Evolutionary conservation across 169 alveolate genomes (phyloP).

Genomic region (Perkinsus marinus): DNA sequence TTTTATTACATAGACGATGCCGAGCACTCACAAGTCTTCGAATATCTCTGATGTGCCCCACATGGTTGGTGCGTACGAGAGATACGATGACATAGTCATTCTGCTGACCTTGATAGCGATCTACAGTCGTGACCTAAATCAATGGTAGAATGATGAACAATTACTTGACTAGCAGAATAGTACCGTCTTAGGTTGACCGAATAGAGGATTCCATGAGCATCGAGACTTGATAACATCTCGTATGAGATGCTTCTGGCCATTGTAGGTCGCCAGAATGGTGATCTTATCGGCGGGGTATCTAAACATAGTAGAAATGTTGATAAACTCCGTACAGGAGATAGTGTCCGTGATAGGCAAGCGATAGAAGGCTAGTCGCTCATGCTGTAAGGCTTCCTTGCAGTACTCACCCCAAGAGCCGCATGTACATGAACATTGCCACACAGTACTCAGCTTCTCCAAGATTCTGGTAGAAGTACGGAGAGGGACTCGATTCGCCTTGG

Average conservation of each 20-base stretch:
- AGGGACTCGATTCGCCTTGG: constrained; percentile 65
- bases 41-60: constrained; percentile 77
- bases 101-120: constrained; percentile 77
- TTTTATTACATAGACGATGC: background rate
- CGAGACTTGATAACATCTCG: constrained; percentile 54
- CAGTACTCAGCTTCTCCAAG: constrained; percentile 79
- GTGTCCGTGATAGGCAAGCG: too few relatives aligned
- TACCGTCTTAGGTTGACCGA: constrained; percentile 48
- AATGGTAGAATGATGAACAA: background rate
- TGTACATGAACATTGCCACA: constrained; percentile 74
- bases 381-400: too few relatives aligned
- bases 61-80: constrained; percentile 66
- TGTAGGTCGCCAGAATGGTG: constrained; percentile 71
- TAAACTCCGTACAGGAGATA: too few relatives aligned
- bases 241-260: constrained; percentile 77
- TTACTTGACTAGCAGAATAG: too few relatives aligned
- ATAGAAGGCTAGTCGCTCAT: too few relatives aligned
- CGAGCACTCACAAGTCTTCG: constrained; percentile 54
- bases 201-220: constrained; percentile 55
- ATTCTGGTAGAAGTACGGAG: constrained; percentile 75
- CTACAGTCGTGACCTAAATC: constrained; percentile 52
- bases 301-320: background rate
- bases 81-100: constrained; percentile 69
- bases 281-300: constrained; percentile 61
- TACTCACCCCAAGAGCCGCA: constrained; percentile 51